These are phyloP conservation scores for Solanum hybrid DNA, from an alignment of 305 asterid genomes.

Conservation along the genomic window DNA sequence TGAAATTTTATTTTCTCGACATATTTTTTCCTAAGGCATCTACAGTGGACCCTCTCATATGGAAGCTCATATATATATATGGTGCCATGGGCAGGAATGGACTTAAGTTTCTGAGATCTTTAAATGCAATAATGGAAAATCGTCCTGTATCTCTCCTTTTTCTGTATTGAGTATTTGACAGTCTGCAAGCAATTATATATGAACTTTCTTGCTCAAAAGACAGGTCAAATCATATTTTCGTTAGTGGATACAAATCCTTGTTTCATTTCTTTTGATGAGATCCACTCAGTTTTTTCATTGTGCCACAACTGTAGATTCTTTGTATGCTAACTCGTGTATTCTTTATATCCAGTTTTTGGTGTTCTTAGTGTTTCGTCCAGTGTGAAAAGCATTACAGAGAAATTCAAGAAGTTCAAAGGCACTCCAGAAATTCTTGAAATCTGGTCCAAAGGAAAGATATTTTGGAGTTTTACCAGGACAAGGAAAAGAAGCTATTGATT, in stretches of 20 bases:
- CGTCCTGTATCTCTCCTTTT: not conserved
- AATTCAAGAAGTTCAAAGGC: constrained; percentile 20
- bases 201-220: not conserved
- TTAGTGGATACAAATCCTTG: not conserved
- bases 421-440: constrained; percentile 21
- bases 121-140: constrained; percentile 3
- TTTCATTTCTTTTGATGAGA: not conserved
- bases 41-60: not conserved
- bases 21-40: not conserved
- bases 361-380: constrained; percentile 29
- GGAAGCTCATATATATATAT: not conserved
- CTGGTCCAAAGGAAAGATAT: constrained; percentile 23
- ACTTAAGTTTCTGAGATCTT: not conserved
- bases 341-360: constrained; percentile 26
- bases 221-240: not conserved
- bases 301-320: not conserved
- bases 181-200: not conserved
- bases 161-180: not conserved
- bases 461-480: constrained; percentile 14
- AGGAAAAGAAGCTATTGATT: constrained; percentile 21
- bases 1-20: not conserved
- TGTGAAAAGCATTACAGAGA: constrained; percentile 24
- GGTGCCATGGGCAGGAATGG: not conserved
- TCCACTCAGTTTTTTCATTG: not conserved
- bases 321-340: not conserved